Evolutionary conservation across 306 rosid genomes (phyloP).

Genomic region (Quercus engelmannii): DNA sequence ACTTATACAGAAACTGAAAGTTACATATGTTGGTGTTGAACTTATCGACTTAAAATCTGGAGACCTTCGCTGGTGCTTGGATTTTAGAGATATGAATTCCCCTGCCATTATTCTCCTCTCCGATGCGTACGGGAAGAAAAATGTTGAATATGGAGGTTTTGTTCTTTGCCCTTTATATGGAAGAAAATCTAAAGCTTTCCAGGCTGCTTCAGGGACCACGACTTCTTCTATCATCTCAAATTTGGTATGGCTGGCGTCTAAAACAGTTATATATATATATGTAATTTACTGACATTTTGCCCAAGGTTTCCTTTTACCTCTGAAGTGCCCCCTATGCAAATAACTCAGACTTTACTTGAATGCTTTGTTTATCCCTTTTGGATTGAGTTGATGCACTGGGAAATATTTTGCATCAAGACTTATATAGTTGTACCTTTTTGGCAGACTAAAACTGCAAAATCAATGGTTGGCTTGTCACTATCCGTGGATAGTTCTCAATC

Average conservation of each 20-base stretch:
- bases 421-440: constrained; percentile 19
- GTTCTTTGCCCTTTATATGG: constrained; percentile 92
- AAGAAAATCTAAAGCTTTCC: constrained; percentile 93
- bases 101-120: constrained; percentile 81
- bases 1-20: constrained; percentile 75
- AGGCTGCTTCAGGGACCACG: constrained; percentile 86
- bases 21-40: constrained; percentile 83
- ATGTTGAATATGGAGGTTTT: constrained; percentile 73
- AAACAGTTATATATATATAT: neutral
- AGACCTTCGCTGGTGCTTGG: constrained; percentile 99
- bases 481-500: constrained; percentile 83
- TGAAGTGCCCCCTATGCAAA: constrained; percentile 7
- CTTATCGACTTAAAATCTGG: constrained; percentile 73
- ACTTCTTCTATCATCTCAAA: constrained; percentile 68
- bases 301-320: constrained; percentile 14
- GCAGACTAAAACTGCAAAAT: constrained; percentile 96
- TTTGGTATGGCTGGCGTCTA: constrained; percentile 58
- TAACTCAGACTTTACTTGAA: constrained; percentile 3
- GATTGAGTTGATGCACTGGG: neutral
- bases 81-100: constrained; percentile 94
- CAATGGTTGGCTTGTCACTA: constrained; percentile 76
- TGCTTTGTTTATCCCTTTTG: constrained; percentile 8
- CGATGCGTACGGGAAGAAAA: constrained; percentile 73
- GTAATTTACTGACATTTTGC: constrained; percentile 14
- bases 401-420: constrained; percentile 1